These are phyloP conservation scores for Mycocentrospora acerina DNA, from an alignment of 2,329 filamentous ascomycete genomes.

Conservation along the genomic window DNA sequence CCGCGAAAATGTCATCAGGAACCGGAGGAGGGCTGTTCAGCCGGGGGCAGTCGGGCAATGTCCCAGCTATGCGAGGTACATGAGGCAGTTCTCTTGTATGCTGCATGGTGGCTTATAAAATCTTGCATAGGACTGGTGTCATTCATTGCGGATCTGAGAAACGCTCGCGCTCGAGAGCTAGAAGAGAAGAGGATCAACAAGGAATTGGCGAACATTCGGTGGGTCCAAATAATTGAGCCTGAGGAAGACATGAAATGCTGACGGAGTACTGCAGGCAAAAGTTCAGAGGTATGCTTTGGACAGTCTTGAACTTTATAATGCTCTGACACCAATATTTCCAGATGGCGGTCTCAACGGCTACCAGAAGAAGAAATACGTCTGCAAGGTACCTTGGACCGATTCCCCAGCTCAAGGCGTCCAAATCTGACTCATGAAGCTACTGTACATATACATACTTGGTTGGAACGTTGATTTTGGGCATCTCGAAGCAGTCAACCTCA, in stretches of 20 bases:
- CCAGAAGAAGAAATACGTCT: constrained; percentile 99
- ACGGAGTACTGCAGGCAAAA: constrained; percentile 66
- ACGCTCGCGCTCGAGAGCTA: constrained; percentile 89
- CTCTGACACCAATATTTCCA: constrained; percentile 32
- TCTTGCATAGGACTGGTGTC: constrained; percentile 73
- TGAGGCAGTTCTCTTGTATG: not conserved
- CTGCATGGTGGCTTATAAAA: constrained; percentile 12
- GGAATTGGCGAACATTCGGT: constrained; percentile 95
- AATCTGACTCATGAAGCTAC: constrained; percentile 55
- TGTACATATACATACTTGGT: constrained; percentile 98
- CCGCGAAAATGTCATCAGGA: constrained; percentile 41
- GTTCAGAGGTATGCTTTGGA: constrained; percentile 69
- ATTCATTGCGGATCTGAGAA: constrained; percentile 95
- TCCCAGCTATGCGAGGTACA: constrained; percentile 45
- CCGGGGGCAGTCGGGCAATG: constrained; percentile 45
- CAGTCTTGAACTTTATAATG: constrained; percentile 2
- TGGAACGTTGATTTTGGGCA: constrained; percentile 99
- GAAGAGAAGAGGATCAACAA: constrained; percentile 99
- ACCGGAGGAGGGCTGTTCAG: constrained; percentile 44
- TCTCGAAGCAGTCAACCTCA: constrained; percentile 95
- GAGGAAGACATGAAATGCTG: constrained; percentile 19
- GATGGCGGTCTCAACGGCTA: constrained; percentile 92
- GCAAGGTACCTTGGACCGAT: constrained; percentile 64
- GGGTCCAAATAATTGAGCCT: constrained; percentile 32
- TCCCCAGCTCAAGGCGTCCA: not conserved